These are phyloP conservation scores for Monosiga brevicollis DNA, from an alignment of 78 protist genomes.

Conservation along the genomic window DNA sequence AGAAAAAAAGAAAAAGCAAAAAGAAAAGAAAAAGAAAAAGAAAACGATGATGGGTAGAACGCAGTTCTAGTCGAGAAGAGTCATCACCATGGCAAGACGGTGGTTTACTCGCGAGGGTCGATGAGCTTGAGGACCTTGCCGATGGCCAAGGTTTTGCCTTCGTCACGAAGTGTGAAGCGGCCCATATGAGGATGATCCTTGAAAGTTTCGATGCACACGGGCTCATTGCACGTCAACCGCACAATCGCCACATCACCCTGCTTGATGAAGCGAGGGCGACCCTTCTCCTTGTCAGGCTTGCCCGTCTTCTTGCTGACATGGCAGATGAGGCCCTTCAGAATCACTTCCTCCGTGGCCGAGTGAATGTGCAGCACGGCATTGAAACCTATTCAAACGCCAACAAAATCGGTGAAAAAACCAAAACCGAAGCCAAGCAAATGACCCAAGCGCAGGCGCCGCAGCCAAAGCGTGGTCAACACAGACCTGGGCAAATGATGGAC, in stretches of 20 bases:
- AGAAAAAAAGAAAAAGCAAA: no score
- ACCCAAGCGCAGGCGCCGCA: no score
- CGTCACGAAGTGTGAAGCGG: constrained; percentile 89
- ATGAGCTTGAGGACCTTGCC: constrained; percentile 25
- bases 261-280: constrained; percentile 62
- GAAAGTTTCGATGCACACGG: constrained; percentile 72
- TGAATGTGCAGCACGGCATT: constrained; percentile 75
- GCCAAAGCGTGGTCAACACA: no score
- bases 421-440: neutral
- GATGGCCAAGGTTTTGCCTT: constrained; percentile 44
- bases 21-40: no score
- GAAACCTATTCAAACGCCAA: constrained; percentile 7
- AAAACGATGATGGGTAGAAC: no score
- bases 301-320: constrained; percentile 73
- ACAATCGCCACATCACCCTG: constrained; percentile 54
- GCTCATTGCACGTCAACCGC: constrained; percentile 35
- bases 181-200: constrained; percentile 71
- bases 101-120: no score
- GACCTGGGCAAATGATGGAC: constrained; percentile 55
- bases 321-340: constrained; percentile 32
- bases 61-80: no score
- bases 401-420: neutral
- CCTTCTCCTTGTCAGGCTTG: constrained; percentile 43
- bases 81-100: no score
- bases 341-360: constrained; percentile 60